These are phyloP conservation scores for Nicotiana benthamiana DNA, from an alignment of 257 asterid species.

Conservation along the genomic window DNA sequence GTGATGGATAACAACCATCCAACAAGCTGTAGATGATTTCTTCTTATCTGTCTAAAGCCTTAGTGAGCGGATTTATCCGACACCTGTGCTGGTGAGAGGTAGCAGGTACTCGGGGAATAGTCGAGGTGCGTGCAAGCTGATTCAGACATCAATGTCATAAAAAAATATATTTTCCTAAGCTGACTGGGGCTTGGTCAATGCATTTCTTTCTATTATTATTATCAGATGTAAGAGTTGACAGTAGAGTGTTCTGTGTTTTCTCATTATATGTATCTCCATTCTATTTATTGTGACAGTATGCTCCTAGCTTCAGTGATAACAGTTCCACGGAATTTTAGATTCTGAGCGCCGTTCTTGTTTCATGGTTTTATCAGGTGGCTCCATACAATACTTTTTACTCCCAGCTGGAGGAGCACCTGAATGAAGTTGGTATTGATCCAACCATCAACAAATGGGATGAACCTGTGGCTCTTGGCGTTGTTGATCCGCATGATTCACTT, in stretches of 20 bases:
- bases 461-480: constrained; percentile 74
- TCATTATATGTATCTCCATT: not conserved
- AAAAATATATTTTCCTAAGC: not conserved
- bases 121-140: no score
- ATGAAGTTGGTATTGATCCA: constrained; percentile 66
- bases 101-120: no score
- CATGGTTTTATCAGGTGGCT: constrained; percentile 54
- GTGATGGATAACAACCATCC: no score
- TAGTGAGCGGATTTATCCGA: no score
- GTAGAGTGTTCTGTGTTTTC: not conserved
- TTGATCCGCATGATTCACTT: constrained; percentile 89
- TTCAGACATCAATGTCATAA: no score
- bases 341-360: not conserved
- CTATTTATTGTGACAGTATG: not conserved
- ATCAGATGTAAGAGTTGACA: not conserved
- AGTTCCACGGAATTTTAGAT: not conserved
- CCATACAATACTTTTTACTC: constrained; percentile 77
- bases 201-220: not conserved
- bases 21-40: no score
- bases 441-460: constrained; percentile 77
- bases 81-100: no score
- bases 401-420: constrained; percentile 73
- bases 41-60: no score
- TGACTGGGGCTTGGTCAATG: not conserved
- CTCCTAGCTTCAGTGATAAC: not conserved